Evolutionary conservation across 345 rosid genomes (phyloP).

Genomic region (Camelina laxa): DNA sequence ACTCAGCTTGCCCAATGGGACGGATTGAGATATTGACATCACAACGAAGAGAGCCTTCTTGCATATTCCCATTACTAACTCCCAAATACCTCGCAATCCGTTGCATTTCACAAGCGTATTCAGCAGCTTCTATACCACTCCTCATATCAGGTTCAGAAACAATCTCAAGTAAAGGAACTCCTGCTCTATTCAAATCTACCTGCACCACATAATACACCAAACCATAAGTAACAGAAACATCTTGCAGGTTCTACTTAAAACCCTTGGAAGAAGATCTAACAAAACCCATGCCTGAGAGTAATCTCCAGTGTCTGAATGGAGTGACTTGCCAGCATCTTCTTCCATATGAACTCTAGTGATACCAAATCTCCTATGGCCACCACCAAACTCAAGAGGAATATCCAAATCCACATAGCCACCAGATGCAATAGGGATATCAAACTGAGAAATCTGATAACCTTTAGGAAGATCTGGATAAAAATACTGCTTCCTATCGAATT

Average conservation of each 20-base stretch:
- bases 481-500: slow-evolving; percentile 96
- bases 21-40: slow-evolving; percentile 96
- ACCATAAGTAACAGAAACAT: slow-evolving; percentile 33
- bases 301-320: slow-evolving; percentile 76
- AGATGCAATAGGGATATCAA: slow-evolving; percentile 87
- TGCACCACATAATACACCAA: slow-evolving; percentile 34
- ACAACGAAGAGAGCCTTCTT: slow-evolving; percentile 95
- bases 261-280: background rate
- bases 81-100: slow-evolving; percentile 85
- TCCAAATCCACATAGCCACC: slow-evolving; percentile 83
- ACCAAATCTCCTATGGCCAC: slow-evolving; percentile 89
- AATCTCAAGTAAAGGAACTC: slow-evolving; percentile 95
- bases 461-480: slow-evolving; percentile 98
- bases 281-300: slow-evolving; percentile 60
- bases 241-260: slow-evolving; percentile 9
- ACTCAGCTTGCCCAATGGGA: slow-evolving; percentile 76
- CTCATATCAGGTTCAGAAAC: slow-evolving; percentile 99
- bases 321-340: slow-evolving; percentile 95
- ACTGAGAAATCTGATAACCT: slow-evolving; percentile 95
- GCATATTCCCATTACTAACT: slow-evolving; percentile 90
- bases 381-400: slow-evolving; percentile 87
- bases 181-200: slow-evolving; percentile 97
- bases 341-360: slow-evolving; percentile 97
- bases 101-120: slow-evolving; percentile 84
- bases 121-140: slow-evolving; percentile 85